phyloP scores from a whole-genome alignment of 768 basidiomycete genomes.

The Tulasnella sp. region DNA sequence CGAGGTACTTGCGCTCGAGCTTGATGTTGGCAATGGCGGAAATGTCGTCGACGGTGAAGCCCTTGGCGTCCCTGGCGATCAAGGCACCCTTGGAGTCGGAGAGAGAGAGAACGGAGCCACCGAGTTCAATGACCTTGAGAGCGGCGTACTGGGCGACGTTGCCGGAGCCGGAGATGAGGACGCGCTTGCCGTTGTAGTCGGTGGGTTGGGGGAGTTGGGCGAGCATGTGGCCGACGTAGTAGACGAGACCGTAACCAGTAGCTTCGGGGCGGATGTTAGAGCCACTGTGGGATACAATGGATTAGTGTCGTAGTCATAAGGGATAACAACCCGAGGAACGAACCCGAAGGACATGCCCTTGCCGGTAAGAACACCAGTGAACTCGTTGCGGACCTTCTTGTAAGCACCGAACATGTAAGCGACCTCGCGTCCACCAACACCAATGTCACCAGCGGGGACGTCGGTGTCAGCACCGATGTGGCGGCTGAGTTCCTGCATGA shows the following conservation, averaged over 20 bases:
- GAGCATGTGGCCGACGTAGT: constrained; percentile 63
- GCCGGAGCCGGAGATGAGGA: constrained; percentile 58
- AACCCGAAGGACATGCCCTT: constrained; percentile 59
- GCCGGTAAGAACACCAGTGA: constrained; percentile 63
- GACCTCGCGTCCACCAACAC: constrained; percentile 70
- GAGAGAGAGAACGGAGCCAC: constrained; percentile 63
- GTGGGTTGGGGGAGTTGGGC: background rate
- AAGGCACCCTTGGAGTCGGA: constrained; percentile 72
- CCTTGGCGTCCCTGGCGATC: constrained; percentile 48
- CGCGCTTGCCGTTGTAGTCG: constrained; percentile 20
- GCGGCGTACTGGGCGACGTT: constrained; percentile 76
- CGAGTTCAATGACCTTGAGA: constrained; percentile 71
- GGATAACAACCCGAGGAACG: background rate
- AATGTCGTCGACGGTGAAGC: constrained; percentile 45
- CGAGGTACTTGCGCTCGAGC: constrained; percentile 35
- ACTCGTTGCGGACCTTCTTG: constrained; percentile 70
- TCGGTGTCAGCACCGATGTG: constrained; percentile 72
- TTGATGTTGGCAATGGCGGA: constrained; percentile 38
- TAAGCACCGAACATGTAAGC: constrained; percentile 75
- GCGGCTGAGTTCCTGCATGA: constrained; percentile 70
- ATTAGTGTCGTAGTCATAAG: background rate
- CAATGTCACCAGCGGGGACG: constrained; percentile 72
- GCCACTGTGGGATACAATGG: constrained; percentile 40
- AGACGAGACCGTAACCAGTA: constrained; percentile 69
- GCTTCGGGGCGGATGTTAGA: constrained; percentile 72